Percentiles rank a stretch among this genome's conserved stretches.
phyloP scores from a whole-genome alignment of 1,284 basidiomycete species.

The Porodaedalea pini region DNA sequence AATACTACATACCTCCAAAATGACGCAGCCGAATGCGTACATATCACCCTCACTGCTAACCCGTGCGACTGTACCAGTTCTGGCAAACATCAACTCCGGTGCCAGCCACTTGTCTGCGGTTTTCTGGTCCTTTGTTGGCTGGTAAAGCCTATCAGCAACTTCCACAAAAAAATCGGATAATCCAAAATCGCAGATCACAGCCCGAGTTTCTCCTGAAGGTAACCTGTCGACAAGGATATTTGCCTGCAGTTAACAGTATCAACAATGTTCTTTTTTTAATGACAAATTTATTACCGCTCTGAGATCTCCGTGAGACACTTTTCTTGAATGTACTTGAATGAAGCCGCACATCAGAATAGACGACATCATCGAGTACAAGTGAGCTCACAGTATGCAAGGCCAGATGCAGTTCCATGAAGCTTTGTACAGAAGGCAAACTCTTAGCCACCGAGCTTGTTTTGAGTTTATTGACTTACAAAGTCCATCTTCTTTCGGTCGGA shows the following conservation, averaged over 20 bases:
- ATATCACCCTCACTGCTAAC: neutral
- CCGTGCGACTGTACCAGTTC: neutral
- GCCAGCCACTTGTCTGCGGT: neutral
- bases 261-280: neutral
- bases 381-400: neutral
- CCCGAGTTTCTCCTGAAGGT: neutral
- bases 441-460: neutral
- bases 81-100: neutral
- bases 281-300: neutral
- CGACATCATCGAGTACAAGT: neutral
- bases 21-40: no score
- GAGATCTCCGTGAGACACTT: neutral
- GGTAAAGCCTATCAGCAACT: neutral
- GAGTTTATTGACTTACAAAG: neutral
- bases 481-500: neutral
- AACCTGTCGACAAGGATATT: neutral
- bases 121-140: neutral
- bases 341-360: neutral
- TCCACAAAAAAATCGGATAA: neutral
- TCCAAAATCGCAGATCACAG: neutral
- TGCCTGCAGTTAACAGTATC: neutral
- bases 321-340: neutral
- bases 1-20: conserved; percentile 3
- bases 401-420: neutral
- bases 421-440: neutral